Percentiles rank a stretch among this genome's conserved stretches.
phyloP scores from a whole-genome alignment of 352 stramenopile genomes.

The Phytopythium chamaehyphon region DNA sequence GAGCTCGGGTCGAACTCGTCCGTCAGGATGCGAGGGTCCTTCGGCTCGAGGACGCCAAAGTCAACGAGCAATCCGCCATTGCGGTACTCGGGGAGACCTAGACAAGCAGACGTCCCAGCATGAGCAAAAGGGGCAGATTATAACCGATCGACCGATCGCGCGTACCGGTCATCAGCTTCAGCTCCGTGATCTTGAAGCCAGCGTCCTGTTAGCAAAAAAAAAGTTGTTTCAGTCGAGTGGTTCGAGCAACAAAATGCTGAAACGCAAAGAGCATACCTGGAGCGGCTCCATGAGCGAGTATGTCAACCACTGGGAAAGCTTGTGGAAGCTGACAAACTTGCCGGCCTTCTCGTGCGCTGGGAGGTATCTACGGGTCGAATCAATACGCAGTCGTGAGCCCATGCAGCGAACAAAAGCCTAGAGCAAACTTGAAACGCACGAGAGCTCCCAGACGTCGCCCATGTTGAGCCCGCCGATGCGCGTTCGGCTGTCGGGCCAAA shows the following conservation, averaged over 20 bases:
- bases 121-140: no score
- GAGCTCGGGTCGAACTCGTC: conserved; percentile 58
- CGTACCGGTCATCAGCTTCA: conserved; percentile 57
- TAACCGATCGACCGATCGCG: no score
- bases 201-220: conserved; percentile 25
- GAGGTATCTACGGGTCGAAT: conserved; percentile 29
- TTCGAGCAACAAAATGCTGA: no score
- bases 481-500: conserved; percentile 81
- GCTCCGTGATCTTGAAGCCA: conserved; percentile 73
- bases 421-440: conserved; percentile 19
- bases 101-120: background rate
- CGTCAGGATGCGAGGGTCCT: conserved; percentile 45
- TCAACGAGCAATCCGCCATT: conserved; percentile 83
- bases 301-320: conserved; percentile 87
- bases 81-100: conserved; percentile 77
- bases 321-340: conserved; percentile 85
- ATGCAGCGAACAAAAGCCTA: background rate
- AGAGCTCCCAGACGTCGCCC: conserved; percentile 82
- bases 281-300: conserved; percentile 88
- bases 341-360: conserved; percentile 35
- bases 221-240: background rate
- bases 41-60: conserved; percentile 71
- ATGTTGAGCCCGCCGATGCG: conserved; percentile 70
- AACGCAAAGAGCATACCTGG: conserved; percentile 18
- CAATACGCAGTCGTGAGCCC: background rate